Conservation (phyloP, 2,329 filamentous ascomycete species). For the Microsporum audouinii region DNA sequence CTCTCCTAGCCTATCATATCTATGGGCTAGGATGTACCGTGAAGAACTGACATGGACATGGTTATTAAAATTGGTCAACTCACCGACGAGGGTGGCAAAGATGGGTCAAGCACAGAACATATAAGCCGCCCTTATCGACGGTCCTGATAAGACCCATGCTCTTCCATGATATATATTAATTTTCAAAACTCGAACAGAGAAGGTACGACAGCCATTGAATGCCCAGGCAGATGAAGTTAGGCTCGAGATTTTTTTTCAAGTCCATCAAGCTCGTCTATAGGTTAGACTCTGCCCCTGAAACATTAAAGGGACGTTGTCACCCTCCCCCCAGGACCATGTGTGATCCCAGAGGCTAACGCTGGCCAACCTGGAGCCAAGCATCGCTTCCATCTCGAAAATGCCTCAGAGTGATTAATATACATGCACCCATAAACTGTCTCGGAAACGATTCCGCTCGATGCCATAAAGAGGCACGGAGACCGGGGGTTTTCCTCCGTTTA, state of each 20-base stretch:
- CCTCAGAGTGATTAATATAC: neutral
- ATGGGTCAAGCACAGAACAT: neutral
- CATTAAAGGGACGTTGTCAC: neutral
- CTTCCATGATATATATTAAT: neutral
- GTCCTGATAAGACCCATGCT: neutral
- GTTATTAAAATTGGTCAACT: neutral
- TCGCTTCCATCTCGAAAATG: neutral
- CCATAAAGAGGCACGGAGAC: neutral
- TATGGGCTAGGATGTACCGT: neutral
- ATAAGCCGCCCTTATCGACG: neutral
- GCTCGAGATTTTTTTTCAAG: neutral
- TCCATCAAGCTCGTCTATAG: neutral
- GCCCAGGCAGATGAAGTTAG: neutral
- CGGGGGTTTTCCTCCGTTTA: neutral
- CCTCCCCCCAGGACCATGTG: neutral
- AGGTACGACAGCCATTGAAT: neutral
- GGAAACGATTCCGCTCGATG: neutral
- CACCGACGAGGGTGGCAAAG: neutral
- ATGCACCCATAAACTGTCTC: neutral
- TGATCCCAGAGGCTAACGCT: neutral
- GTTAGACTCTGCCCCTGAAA: neutral
- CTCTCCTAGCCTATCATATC: neutral
- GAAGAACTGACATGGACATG: slow-evolving; percentile 1
- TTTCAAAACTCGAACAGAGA: neutral
- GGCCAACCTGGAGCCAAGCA: neutral